A percentile compares a stretch with the other conserved stretches of the same genome.
phyloP scores from a whole-genome alignment of 2,329 filamentous ascomycete species.

The Fusarium incarnatum region DNA sequence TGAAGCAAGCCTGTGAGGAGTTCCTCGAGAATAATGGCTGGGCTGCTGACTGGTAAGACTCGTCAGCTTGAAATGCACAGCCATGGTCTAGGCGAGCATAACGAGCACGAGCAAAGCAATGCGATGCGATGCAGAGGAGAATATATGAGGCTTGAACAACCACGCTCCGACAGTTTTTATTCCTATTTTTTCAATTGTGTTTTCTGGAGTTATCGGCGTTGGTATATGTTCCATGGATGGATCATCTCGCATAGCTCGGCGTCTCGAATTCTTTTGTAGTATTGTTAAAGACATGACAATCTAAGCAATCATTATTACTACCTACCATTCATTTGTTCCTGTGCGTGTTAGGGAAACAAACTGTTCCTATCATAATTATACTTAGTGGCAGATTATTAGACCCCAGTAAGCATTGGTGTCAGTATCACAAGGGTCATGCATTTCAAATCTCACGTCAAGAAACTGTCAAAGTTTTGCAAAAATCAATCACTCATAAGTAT shows the following conservation, averaged over 20 bases:
- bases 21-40: conserved; percentile 90
- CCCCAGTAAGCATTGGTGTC: neutral
- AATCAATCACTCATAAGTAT: neutral
- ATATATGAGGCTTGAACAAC: neutral
- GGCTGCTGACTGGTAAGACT: conserved; percentile 84
- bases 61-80: neutral
- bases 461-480: neutral
- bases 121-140: neutral
- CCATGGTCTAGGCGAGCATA: neutral
- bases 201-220: neutral
- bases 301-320: neutral
- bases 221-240: neutral
- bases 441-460: neutral
- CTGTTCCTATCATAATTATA: neutral
- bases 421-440: neutral
- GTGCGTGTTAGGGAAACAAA: neutral
- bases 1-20: conserved; percentile 85
- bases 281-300: neutral
- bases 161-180: neutral
- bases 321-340: neutral
- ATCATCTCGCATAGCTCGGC: neutral
- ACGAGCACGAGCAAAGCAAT: neutral
- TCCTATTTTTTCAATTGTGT: neutral
- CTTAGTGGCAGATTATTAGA: neutral
- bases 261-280: neutral